Evolutionary conservation across 192 early-diverging fungal species (phyloP).

Genomic region (Phlyctochytrium planicorne): DNA sequence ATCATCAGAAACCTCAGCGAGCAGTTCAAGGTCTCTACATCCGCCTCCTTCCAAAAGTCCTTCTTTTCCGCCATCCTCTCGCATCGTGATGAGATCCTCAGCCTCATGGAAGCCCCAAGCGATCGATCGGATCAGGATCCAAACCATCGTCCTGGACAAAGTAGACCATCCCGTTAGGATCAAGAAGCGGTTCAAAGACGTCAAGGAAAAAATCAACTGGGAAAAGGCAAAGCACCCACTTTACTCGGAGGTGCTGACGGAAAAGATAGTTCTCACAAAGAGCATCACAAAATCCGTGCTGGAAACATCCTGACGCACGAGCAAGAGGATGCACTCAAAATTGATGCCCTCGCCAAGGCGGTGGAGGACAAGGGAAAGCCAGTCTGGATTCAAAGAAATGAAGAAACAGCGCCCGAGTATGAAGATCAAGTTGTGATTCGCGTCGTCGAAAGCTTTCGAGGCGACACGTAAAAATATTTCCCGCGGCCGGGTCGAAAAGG

Average conservation of each 20-base stretch:
- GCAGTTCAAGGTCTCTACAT: neutral
- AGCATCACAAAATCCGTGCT: slow-evolving; percentile 18
- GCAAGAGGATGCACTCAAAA: slow-evolving; percentile 9
- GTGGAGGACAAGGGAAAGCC: neutral
- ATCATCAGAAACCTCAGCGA: neutral
- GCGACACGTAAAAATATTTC: neutral
- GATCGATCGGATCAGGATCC: slow-evolving; percentile 34
- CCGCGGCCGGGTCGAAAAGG: slow-evolving; percentile 36
- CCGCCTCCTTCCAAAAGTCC: too few species aligned
- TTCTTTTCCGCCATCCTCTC: too few species aligned
- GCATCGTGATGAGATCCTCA: too few species aligned
- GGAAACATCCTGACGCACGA: slow-evolving; percentile 17
- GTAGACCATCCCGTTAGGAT: slow-evolving; percentile 38
- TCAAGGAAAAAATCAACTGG: slow-evolving; percentile 29
- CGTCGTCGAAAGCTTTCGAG: neutral
- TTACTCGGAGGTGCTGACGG: slow-evolving; percentile 38
- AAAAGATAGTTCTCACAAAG: slow-evolving; percentile 30
- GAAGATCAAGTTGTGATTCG: slow-evolving; percentile 12
- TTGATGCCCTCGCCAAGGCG: neutral
- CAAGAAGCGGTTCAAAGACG: slow-evolving; percentile 25
- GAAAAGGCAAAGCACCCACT: slow-evolving; percentile 34
- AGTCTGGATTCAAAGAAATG: slow-evolving; percentile 28
- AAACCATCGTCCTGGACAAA: slow-evolving; percentile 48
- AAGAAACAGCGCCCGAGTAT: slow-evolving; percentile 29
- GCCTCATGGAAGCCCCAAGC: neutral